Evolutionary conservation across 108 stramenopile genomes (phyloP).

Genomic region (Aurantiochytrium sp.): DNA sequence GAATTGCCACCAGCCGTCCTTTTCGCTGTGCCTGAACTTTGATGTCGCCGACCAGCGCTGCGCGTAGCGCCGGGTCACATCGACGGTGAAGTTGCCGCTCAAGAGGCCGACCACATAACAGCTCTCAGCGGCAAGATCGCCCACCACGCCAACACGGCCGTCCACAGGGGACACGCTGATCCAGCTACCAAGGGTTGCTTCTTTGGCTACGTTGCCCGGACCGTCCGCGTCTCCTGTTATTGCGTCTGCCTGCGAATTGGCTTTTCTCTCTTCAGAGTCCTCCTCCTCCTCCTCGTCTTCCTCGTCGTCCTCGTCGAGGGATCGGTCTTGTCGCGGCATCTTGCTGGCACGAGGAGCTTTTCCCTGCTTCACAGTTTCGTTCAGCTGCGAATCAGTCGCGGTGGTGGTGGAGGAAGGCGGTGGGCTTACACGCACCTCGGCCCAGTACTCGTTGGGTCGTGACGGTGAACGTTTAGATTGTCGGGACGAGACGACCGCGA

Average conservation of each 20-base stretch:
- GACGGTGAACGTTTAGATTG: not conserved
- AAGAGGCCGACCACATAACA: not conserved
- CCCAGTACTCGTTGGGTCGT: not conserved
- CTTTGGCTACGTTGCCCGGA: not conserved
- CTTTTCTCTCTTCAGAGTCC: not conserved
- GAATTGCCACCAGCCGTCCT: conserved; percentile 16
- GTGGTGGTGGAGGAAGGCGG: not conserved
- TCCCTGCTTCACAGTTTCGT: not conserved
- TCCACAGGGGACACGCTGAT: not conserved
- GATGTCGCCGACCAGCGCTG: not conserved
- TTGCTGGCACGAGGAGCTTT: too few species aligned
- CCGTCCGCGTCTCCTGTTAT: not conserved
- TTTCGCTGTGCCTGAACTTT: not conserved
- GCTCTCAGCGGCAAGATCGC: not conserved
- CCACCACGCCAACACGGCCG: not conserved
- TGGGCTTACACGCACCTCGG: not conserved
- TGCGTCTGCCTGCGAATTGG: not conserved
- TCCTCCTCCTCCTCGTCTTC: not conserved
- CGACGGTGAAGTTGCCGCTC: not conserved
- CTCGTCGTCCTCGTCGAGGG: too few species aligned
- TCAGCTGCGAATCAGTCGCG: too few species aligned
- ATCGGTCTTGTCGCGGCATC: too few species aligned
- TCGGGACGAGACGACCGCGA: not conserved
- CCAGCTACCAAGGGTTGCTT: not conserved
- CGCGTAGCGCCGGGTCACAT: not conserved